Evolutionary conservation across 192 early-diverging fungal genomes (phyloP).

Genomic region (Coemansia sp.): DNA sequence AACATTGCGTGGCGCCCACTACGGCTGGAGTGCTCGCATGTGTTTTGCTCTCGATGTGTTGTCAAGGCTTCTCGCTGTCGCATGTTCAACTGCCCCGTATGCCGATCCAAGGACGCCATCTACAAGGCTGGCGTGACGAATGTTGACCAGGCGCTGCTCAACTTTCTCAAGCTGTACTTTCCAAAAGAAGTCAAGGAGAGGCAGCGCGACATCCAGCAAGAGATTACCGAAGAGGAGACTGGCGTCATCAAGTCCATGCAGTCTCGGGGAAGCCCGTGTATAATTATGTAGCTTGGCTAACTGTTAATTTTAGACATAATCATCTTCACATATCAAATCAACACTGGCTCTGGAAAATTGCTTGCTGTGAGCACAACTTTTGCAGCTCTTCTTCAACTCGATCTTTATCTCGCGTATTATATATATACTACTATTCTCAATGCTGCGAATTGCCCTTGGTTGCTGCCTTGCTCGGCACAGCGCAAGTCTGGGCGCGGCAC

Average conservation of each 20-base stretch:
- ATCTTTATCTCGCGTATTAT: neutral
- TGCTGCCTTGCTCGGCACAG: slow-evolving; percentile 14
- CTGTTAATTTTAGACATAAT: neutral
- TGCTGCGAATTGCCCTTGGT: slow-evolving; percentile 31
- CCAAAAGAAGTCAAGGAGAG: slow-evolving; percentile 77
- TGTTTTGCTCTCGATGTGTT: slow-evolving; percentile 81
- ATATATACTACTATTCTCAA: neutral
- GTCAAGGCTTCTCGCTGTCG: slow-evolving; percentile 69
- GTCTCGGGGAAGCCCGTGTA: slow-evolving; percentile 28
- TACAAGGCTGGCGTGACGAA: slow-evolving; percentile 61
- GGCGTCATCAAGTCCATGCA: slow-evolving; percentile 59
- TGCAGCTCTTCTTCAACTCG: slow-evolving; percentile 4
- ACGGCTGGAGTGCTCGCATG: slow-evolving; percentile 71
- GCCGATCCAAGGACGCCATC: slow-evolving; percentile 66
- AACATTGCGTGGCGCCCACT: slow-evolving; percentile 77
- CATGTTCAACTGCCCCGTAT: slow-evolving; percentile 75
- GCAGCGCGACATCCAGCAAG: slow-evolving; percentile 63
- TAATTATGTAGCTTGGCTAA: slow-evolving; percentile 25
- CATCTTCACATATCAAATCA: neutral
- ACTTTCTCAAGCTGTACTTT: slow-evolving; percentile 78
- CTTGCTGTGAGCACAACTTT: slow-evolving; percentile 1
- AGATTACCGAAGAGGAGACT: slow-evolving; percentile 69
- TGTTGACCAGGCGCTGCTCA: slow-evolving; percentile 67
- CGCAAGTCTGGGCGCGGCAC: neutral
- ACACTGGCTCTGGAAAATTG: neutral